Conservation (phyloP, 495 filamentous ascomycete species). For the Aspergillus olivimuriae region DNA sequence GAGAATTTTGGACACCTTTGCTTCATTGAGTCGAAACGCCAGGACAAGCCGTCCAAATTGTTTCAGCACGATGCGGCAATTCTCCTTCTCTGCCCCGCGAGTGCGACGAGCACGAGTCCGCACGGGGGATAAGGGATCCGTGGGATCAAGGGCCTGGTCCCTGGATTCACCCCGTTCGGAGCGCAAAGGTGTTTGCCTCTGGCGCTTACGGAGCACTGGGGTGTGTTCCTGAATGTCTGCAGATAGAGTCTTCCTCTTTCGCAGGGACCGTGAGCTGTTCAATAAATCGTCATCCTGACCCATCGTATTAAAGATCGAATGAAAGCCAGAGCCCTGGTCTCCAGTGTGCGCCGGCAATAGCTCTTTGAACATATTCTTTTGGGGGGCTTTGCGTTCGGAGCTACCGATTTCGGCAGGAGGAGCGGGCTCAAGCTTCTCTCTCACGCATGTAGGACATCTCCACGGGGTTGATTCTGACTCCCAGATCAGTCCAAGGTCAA, state of each 20-base stretch:
- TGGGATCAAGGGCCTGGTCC: constrained; percentile 15
- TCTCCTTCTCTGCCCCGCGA: constrained; percentile 29
- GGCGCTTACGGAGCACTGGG: constrained; percentile 40
- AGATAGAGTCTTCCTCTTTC: constrained; percentile 73
- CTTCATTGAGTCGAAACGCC: constrained; percentile 52
- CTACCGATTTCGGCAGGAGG: constrained; percentile 32
- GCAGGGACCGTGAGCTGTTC: constrained; percentile 77
- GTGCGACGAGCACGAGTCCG: constrained; percentile 33
- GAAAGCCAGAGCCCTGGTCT: constrained; percentile 64
- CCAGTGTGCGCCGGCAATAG: constrained; percentile 69
- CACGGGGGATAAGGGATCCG: constrained; percentile 21
- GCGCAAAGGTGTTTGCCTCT: constrained; percentile 28
- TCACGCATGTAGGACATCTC: constrained; percentile 74
- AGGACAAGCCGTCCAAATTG: constrained; percentile 46
- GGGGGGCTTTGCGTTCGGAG: constrained; percentile 34
- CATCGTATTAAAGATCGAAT: constrained; percentile 74
- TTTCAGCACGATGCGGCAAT: constrained; percentile 28
- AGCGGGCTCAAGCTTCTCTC: constrained; percentile 55
- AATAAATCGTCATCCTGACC: constrained; percentile 75
- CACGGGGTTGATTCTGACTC: constrained; percentile 48
- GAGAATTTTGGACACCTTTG: constrained; percentile 54
- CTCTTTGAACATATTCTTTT: constrained; percentile 59
- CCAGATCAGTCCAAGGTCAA: constrained; percentile 16
- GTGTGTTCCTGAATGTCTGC: constrained; percentile 47
- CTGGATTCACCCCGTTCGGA: constrained; percentile 16